Evolutionary conservation across 208 protist species (phyloP), one percentile per base, ranked within the genome.

Genomic region (Trypanosoma avium): DNA sequence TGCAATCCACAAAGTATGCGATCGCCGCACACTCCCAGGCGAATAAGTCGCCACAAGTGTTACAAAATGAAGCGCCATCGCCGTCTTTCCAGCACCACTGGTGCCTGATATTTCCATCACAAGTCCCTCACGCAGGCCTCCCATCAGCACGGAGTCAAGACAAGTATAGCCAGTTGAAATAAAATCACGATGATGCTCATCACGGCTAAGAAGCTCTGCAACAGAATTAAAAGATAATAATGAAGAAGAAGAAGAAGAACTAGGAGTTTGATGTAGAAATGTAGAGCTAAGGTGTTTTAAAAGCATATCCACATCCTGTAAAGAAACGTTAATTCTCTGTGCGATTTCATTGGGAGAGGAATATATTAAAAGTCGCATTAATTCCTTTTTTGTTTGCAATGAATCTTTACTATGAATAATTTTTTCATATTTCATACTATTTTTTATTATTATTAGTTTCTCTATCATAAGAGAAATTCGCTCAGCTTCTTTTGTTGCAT

Each of bases 21-120:
- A 17, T 42, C 13, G 35, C 22, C 43, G 13, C 10, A 6, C 2
- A 21, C 40, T 38, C 4, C 0, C 19, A 4, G 50, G 33, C 0
- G 19, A 5, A n/a, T 52, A 21, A 17, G n/a, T 45, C 19, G 48
- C 67, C 19, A 42, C 33, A 22, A 32, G 58, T 48, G 35, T 26
- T 9, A 42, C 58, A 24, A 67, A 30, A 43, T 67, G 40, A 47
- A 71, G 72, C 0, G 73, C 78, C 3, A 84, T 21, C 5, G 55
- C 68, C 3, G 86, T 79, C 40, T 79, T 84, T 4, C 77, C 77
- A 17, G 62, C 40, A 19, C 66, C 53, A 3, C 36, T 45, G 10
- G 63, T 27, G 4, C 82, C 82, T n/a, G 80, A 86, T 42, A 91
- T 74, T 52, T 88, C 79, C 19, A 67, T 75, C 17, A 92, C 38